Base-by-base conservation (phyloP, 225 moss, liverwort and hornwort genomes). In the Polytrichum formosum region DNA sequence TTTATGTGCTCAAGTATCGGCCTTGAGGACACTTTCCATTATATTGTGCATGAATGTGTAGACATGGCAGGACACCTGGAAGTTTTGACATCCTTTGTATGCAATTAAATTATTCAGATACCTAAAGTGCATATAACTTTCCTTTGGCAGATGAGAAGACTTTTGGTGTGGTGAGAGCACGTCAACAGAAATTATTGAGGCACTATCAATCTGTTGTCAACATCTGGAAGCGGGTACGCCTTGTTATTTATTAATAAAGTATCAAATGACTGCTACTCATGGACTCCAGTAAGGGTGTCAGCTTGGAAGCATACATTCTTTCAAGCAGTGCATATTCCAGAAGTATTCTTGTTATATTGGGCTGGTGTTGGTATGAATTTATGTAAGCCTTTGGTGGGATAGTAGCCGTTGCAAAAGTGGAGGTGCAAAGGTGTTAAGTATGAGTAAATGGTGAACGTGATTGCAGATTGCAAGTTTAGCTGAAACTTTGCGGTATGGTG, bases 211-310 rank as follows among this genome's bases (percentile, higher is more conserved):
- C 82, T 68, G 90, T 98, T 5, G 79, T 98, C 55, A 81, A 81
- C 70, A 77, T 90, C 25, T 98, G 97, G 97, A 98, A 89, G 72
- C 85, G 84, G 74, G 92, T 92, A 74, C 67, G 78, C 59, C 61
- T 59, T 70, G 28, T 55, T 64, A 5, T 64, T 27, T 20, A 46
- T 3, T 16, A 46, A 46, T 46, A 46, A 46, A 46, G 2, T 46
- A 16, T 13, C 13, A 46, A 46, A 13, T 46, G 13, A 8, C 8
- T 35, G 2, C 46, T 46, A 46, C 46, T 13, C 46, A 46, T 46
- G 10, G 46, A 13, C 37, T 10, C 10, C 2, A 37, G 37, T 37
- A 37, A 37, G 37, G 9, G 10, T 13, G 13, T 46, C 46, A 46
- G 46, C 46, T 46, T 46, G 16, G 13, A 2, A 46, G 13, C 46